Base-by-base conservation (phyloP, 2,329 filamentous ascomycete species). In the Diplodia sapinea region DNA sequence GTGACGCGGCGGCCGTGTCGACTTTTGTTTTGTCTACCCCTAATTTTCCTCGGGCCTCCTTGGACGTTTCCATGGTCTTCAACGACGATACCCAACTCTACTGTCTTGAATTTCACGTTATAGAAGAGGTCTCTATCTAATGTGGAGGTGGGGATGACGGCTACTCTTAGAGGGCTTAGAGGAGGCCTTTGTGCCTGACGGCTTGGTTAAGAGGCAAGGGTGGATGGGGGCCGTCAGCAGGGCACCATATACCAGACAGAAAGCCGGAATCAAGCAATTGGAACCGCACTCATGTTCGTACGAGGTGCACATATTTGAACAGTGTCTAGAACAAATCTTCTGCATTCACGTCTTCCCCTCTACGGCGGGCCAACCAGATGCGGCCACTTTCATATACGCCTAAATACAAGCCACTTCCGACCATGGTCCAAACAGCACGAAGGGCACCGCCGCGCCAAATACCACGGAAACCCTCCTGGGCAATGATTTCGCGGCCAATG, bases 331-430 rank as follows among this genome's bases (percentile, higher is more conserved):
- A 63, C 59, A 63, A 63, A 57, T 67, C 66, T 2, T 67, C 66
- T 62, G 47, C 56, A 43, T 59, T 62, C 23, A 67, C 66, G n/a
- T 67, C 50, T 36, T 82, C 80, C 3, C 82, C 82, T 69, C 82
- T 74, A 69, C 82, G 73, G 8, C 73, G 74, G 2, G 82, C 82
- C 49, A 85, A 69, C 70, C 80, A 84, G 11, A 83, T 77, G 74
- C 92, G 89, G 11, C 91, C 90, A 70, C 89, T 89, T 78, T 97
- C 93, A 79, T 97, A 97, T 52, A 91, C 90, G 29, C 92, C 92
- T 51, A 97, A 80, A 82, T 97, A 97, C 67, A 97, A 80, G 3
- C 93, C 93, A 75, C 91, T 91, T 0, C 93, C 92, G 5, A 96
- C 71, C 65, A 92, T 89, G 15, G 93, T 95, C 93, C 93, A 97